Percentiles rank a stretch among this genome's conserved stretches.
Conservation (phyloP, 345 rosid genomes). For the Raphanus raphanistrum region DNA sequence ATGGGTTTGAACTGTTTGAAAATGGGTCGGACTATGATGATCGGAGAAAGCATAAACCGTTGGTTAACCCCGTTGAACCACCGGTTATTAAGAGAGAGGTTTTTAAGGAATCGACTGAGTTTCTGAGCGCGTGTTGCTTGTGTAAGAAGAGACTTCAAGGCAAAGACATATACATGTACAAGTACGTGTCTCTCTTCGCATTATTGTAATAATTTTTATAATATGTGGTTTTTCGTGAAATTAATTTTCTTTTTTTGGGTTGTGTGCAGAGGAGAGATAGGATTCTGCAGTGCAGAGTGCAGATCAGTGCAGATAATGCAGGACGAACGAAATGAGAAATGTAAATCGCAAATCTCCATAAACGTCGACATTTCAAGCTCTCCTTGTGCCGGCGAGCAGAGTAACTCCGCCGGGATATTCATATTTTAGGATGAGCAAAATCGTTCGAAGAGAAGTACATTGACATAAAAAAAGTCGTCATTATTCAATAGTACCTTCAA, state of each 20-base stretch:
- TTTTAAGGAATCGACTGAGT: slow-evolving; percentile 29
- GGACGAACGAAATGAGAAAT: slow-evolving; percentile 61
- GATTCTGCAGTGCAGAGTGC: slow-evolving; percentile 77
- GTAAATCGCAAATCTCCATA: slow-evolving; percentile 38
- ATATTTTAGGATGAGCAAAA: slow-evolving; percentile 47
- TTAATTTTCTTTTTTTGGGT: neutral
- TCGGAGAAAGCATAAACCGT: neutral
- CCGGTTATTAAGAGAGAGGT: slow-evolving; percentile 20
- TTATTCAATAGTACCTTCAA: neutral
- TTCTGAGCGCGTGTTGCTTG: slow-evolving; percentile 58
- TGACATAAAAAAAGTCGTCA: neutral
- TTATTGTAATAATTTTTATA: neutral
- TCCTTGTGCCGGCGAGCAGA: slow-evolving; percentile 43
- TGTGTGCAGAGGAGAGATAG: slow-evolving; percentile 78
- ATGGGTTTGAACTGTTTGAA: slow-evolving; percentile 34
- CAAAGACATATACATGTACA: slow-evolving; percentile 79
- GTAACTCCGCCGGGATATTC: slow-evolving; percentile 65
- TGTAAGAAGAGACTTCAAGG: slow-evolving; percentile 69
- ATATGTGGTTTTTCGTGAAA: neutral
- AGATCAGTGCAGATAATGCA: slow-evolving; percentile 60
- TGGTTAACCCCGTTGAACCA: slow-evolving; percentile 25
- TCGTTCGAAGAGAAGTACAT: slow-evolving; percentile 3
- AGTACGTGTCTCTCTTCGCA: slow-evolving; percentile 38
- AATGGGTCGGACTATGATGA: neutral
- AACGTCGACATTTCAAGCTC: slow-evolving; percentile 50